phyloP scores from a whole-genome alignment of 1,284 basidiomycete genomes.

The Cystobasidiaceae sp. region DNA sequence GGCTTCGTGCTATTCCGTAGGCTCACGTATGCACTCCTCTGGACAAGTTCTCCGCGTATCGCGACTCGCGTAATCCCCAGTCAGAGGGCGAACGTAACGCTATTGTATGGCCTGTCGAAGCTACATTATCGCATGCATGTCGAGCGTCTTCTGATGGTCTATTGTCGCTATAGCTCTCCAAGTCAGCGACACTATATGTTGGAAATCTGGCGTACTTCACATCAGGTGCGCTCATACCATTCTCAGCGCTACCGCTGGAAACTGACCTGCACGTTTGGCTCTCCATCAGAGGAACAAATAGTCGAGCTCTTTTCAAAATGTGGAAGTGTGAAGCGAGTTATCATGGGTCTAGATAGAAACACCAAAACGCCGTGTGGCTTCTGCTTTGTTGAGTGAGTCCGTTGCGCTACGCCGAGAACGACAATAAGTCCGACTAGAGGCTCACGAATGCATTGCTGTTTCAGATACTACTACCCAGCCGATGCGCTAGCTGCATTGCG shows the following conservation, averaged over 20 bases:
- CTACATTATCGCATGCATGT: not conserved
- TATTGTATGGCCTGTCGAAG: slow-evolving; percentile 46
- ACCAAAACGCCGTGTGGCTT: slow-evolving; percentile 98
- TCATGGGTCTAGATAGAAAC: slow-evolving; percentile 97
- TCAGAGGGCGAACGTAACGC: slow-evolving; percentile 17
- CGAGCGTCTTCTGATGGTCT: too few species aligned
- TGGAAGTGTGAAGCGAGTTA: slow-evolving; percentile 90
- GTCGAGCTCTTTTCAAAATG: slow-evolving; percentile 96
- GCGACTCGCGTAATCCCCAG: slow-evolving; percentile 45
- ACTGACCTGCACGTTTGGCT: not conserved
- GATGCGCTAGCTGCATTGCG: slow-evolving; percentile 90
- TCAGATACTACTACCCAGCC: slow-evolving; percentile 79
- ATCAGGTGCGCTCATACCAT: not conserved
- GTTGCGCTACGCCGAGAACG: too few species aligned
- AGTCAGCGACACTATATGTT: slow-evolving; percentile 62
- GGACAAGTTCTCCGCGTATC: slow-evolving; percentile 43
- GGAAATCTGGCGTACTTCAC: slow-evolving; percentile 86
- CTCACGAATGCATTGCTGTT: not conserved
- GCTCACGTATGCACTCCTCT: slow-evolving; percentile 31
- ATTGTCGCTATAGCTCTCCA: slow-evolving; percentile 44
- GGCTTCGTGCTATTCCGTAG: not conserved
- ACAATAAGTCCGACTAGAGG: too few species aligned
- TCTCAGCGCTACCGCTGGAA: not conserved
- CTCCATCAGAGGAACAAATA: slow-evolving; percentile 89
- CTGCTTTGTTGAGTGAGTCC: slow-evolving; percentile 82